Percentiles rank a stretch among this genome's conserved stretches.
phyloP scores from a whole-genome alignment of 768 basidiomycete genomes.

The Lanmaoa pseudosensibilis region DNA sequence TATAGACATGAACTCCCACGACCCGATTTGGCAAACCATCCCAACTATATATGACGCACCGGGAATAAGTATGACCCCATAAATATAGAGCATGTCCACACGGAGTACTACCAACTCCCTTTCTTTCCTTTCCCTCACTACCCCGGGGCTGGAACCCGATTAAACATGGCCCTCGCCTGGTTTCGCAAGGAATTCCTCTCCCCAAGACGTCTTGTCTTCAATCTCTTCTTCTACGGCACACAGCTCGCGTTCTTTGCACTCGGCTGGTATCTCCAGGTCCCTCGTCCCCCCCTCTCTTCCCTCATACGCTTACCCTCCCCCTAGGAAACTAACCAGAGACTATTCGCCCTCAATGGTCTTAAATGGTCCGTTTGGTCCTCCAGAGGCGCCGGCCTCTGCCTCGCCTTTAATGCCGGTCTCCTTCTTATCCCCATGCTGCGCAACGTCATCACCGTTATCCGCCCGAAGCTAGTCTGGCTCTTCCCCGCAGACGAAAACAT shows the following conservation, averaged over 20 bases:
- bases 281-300: background rate
- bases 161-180: slow-evolving; percentile 43
- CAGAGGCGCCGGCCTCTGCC: slow-evolving; percentile 87
- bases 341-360: slow-evolving; percentile 77
- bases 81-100: background rate
- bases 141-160: background rate
- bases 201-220: slow-evolving; percentile 66
- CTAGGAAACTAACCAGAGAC: slow-evolving; percentile 59
- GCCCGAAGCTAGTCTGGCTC: slow-evolving; percentile 76
- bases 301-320: slow-evolving; percentile 2
- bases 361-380: slow-evolving; percentile 87
- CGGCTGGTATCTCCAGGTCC: slow-evolving; percentile 86
- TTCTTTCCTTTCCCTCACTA: background rate
- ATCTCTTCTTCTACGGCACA: slow-evolving; percentile 75
- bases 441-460: slow-evolving; percentile 80
- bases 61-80: background rate
- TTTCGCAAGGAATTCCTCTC: slow-evolving; percentile 67
- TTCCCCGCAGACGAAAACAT: slow-evolving; percentile 94
- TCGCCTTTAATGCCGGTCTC: slow-evolving; percentile 83
- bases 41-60: background rate
- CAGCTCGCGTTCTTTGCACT: slow-evolving; percentile 76
- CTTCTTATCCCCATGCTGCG: slow-evolving; percentile 89
- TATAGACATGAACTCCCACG: background rate
- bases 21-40: background rate
- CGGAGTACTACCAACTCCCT: background rate